Evolutionary conservation across 2,329 filamentous ascomycete species (phyloP), one percentile per base, ranked within the genome.

Genomic region (Stemphylium beticola): DNA sequence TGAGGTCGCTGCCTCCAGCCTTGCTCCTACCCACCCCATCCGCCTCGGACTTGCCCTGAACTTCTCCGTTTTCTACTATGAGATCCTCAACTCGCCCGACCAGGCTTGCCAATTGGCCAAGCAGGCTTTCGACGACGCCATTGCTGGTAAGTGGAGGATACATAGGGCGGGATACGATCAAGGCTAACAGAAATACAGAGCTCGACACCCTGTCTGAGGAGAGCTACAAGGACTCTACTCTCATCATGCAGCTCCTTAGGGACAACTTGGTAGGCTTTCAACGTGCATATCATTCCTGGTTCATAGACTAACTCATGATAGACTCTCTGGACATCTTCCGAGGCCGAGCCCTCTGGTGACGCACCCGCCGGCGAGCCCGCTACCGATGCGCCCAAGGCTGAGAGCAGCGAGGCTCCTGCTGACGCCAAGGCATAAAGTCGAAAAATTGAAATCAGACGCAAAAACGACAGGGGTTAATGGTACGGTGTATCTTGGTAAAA

Each of bases 21-120:
- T 96, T 68, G 89, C 92, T 61, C 92, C 92, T 61, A 96, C 92
- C 54, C 92, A 96, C 85, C 92, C 92, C 75, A 96, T 96, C 81
- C 91, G 92, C 74, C 89, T 96, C 64, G 92, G 92, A 77, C 87
- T 96, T 66, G 92, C 92, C 71, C 85, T 96, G 67, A 96, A 96
- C 88, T 96, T 96, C 85, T 96, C 93, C 65, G 93, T 97, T 75
- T 98, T 97, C 86, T 98, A 98, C 89, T 99, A 99, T 80, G 91
- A 99, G 87, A 99, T 98, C 78, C 85, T 98, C 74, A 99, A 98
- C 85, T 92, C 93, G 38, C 93, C 93, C 64, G 95, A 98, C 79
- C 93, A 96, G 83, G 93, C 93, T 76, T 97, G 93, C 88, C 93
- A 96, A 80, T 88, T 97, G 69, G 93, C 92, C 80, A 96, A 96